Base-by-base conservation (phyloP, 371 early-diverging fungal species). In the Mucor racemosus region DNA sequence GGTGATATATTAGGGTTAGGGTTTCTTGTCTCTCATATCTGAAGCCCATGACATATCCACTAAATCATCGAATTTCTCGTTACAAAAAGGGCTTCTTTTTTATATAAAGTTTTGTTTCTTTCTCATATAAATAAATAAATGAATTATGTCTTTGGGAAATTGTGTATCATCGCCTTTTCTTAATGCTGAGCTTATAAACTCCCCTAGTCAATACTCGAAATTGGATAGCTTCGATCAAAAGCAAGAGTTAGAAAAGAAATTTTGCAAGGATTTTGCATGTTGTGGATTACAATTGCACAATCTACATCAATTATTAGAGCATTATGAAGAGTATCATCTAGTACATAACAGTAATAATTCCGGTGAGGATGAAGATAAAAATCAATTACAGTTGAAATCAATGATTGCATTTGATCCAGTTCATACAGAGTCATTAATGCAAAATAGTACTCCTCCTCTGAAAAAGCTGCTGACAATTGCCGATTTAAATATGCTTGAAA, bases 241-340 rank as follows among this genome's bases (percentile, higher is more conserved):
- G 62, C 89, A 88, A 58, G 88, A 90, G 46, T 84, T 97, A 15
- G 97, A 97, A 74, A 87, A 87, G 63, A 80, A 86, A 59, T 96
- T 92, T 79, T 96, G 95, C 84, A 87, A 89, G 68, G 92, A 97
- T 83, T 97, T 95, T 74, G 73, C 79, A 59, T 97, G 97, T 82
- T 97, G 97, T 71, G 96, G 94, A 6, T 75, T 88, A 61, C 74
- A 82, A 38, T 84, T 96, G 50, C 81, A 78, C 36, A 90, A 92
- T 76, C 81, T 97, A 65, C 96, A 96, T 80, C 94, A 92, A 60
- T 87, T 97, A 58, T 80, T 96, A 56, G 92, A 94, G 71, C 97
- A 97, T 76, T 94, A 91, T 74, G 97, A 97, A 77, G 95, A 93
- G 69, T 84, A 85, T 69, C 97, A 97, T 68, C 91, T 92, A 53